phyloP scores from a whole-genome alignment of 1,284 basidiomycete species.

The Takashimella tepidaria region DNA sequence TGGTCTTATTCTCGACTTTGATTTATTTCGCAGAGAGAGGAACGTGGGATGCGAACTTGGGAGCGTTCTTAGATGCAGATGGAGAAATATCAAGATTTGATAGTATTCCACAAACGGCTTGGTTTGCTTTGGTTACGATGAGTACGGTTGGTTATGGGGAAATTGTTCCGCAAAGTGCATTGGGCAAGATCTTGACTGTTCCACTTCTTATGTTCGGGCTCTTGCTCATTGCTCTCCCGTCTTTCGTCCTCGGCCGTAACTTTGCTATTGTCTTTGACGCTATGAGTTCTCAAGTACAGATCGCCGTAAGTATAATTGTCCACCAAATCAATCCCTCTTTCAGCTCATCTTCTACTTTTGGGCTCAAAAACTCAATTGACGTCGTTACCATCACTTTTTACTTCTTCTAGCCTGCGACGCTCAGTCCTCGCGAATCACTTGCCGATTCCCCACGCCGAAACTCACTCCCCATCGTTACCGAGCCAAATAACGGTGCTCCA shows the following conservation, averaged over 20 bases:
- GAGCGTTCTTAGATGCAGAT: conserved; percentile 73
- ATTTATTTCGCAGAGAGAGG: conserved; percentile 83
- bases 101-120: conserved; percentile 72
- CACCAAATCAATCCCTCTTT: not conserved
- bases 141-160: conserved; percentile 59
- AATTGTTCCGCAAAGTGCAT: conserved; percentile 72
- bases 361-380: not conserved
- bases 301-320: conserved; percentile 17
- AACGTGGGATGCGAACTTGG: conserved; percentile 72
- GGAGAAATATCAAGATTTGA: conserved; percentile 57
- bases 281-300: conserved; percentile 49
- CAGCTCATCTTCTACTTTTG: not conserved
- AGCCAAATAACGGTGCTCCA: conserved; percentile 4
- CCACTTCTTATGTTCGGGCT: conserved; percentile 79
- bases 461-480: not conserved
- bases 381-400: not conserved
- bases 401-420: not conserved
- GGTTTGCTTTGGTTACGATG: conserved; percentile 58
- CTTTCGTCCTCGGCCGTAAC: conserved; percentile 80
- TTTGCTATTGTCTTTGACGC: conserved; percentile 82
- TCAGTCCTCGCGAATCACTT: conserved; percentile 9
- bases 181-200: conserved; percentile 74
- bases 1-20: conserved; percentile 78
- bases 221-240: conserved; percentile 76
- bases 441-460: not conserved